Percentiles rank a stretch among this genome's conserved stretches.
Conservation (phyloP, 306 rosid genomes). For the Styphnolobium japonicum region DNA sequence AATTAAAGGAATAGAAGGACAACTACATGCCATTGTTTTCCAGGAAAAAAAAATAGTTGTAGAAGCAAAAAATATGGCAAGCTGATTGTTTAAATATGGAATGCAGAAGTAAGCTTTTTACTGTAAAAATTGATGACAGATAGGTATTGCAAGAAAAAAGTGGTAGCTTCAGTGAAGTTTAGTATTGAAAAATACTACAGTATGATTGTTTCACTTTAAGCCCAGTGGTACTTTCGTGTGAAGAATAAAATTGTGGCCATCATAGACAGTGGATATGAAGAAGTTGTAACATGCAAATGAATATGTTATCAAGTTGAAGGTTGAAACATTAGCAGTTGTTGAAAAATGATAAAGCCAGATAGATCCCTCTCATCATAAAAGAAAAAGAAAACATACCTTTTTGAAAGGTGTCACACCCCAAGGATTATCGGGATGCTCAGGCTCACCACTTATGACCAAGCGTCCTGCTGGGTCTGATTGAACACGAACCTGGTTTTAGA, state of each 20-base stretch:
- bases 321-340: background rate
- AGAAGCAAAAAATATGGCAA: no score
- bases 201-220: background rate
- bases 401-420: constrained; percentile 99
- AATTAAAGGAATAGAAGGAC: background rate
- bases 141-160: background rate
- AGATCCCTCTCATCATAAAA: background rate
- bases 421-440: constrained; percentile 86
- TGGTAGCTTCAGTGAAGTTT: background rate
- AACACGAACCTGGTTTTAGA: constrained; percentile 76
- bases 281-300: background rate
- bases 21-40: background rate
- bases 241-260: background rate
- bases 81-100: background rate
- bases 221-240: background rate
- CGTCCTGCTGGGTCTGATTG: constrained; percentile 98
- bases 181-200: background rate
- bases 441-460: constrained; percentile 92
- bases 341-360: background rate
- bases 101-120: background rate
- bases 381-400: constrained; percentile 51
- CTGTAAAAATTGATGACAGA: background rate
- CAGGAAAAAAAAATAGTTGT: background rate
- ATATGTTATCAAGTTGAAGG: background rate
- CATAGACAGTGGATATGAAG: background rate